Conservation (phyloP, 2,329 filamentous ascomycete species). For the Aureobasidium sp. region DNA sequence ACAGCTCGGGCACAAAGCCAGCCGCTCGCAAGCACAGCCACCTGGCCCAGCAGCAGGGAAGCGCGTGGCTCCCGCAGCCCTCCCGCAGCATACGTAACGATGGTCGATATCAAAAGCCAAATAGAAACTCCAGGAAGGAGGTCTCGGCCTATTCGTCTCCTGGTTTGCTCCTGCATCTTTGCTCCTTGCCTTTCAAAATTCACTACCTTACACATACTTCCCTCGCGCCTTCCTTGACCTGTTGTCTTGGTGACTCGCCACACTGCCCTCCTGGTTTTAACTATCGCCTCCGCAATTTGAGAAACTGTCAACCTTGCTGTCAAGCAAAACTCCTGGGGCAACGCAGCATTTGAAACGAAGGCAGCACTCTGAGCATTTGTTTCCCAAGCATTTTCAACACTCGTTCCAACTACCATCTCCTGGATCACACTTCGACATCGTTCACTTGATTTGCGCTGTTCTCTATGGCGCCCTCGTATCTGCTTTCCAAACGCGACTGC, state of each 20-base stretch:
- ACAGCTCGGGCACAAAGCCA: not conserved
- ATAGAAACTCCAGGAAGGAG: not conserved
- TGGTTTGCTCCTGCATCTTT: not conserved
- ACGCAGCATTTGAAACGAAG: not conserved
- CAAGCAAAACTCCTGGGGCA: slow-evolving; percentile 2
- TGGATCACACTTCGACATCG: not conserved
- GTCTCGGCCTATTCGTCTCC: not conserved
- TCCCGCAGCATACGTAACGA: not conserved
- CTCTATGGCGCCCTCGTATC: slow-evolving; percentile 1
- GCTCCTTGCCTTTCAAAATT: not conserved
- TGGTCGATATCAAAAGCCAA: not conserved
- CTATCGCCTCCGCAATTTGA: not conserved
- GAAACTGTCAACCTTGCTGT: not conserved
- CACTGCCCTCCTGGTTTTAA: not conserved
- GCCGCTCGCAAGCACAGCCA: slow-evolving; percentile 3
- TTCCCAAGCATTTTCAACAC: not conserved
- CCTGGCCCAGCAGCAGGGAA: not conserved
- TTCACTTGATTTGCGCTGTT: not conserved
- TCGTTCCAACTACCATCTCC: not conserved
- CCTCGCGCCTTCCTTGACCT: not conserved
- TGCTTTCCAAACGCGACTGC: not conserved
- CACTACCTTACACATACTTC: not conserved
- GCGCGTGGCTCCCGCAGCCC: not conserved
- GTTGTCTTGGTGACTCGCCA: not conserved
- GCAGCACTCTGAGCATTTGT: not conserved